These are phyloP conservation scores for Moringa oleifera DNA, from an alignment of 345 rosid species.

Conservation along the genomic window DNA sequence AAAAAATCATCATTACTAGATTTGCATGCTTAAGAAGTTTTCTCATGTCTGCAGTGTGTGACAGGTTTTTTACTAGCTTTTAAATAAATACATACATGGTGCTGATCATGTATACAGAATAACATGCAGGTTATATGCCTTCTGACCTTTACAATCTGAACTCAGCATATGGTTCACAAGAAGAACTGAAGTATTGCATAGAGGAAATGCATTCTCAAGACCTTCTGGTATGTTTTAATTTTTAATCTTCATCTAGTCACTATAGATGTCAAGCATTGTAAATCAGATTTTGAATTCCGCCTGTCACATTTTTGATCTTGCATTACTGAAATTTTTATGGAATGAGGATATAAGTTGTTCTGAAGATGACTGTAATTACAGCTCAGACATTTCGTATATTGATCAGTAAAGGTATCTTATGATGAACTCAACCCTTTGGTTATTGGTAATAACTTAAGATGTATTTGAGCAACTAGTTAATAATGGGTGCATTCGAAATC, in stretches of 20 bases:
- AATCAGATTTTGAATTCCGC: not conserved
- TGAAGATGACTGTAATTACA: too few species aligned
- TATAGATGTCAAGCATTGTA: not conserved
- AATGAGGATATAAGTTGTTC: not conserved
- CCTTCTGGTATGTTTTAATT: constrained; percentile 28
- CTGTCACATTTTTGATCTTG: not conserved
- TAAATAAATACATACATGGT: not conserved
- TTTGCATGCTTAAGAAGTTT: constrained; percentile 4
- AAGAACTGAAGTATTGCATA: constrained; percentile 40
- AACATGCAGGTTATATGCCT: constrained; percentile 48
- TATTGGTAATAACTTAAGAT: not conserved
- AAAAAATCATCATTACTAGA: not conserved
- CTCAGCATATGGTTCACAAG: constrained; percentile 41
- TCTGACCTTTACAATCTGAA: constrained; percentile 53
- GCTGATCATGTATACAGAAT: not conserved
- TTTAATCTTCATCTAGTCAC: not conserved
- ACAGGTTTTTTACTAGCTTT: not conserved
- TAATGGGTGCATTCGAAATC: too few species aligned
- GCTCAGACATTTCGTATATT: not conserved
- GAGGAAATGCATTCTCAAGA: constrained; percentile 44
- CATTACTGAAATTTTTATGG: not conserved
- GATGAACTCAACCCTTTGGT: not conserved
- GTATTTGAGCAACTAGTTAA: not conserved
- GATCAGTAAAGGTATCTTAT: not conserved
- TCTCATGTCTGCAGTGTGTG: not conserved